These are phyloP conservation scores for Cryphonectria parasitica DNA, from an alignment of 2,329 filamentous ascomycete species.

Conservation along the genomic window DNA sequence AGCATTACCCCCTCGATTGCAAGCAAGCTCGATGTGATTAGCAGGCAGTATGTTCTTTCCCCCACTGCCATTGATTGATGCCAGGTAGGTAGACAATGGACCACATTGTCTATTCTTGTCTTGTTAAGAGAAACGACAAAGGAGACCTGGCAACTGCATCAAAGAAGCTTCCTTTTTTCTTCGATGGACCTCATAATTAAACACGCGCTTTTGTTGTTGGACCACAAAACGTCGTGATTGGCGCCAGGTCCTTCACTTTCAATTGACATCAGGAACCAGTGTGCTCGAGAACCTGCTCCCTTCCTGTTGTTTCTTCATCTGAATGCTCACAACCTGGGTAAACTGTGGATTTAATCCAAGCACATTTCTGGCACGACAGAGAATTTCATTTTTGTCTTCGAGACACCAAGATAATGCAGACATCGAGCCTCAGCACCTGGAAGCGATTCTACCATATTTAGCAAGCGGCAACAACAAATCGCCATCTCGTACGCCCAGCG, in stretches of 20 bases:
- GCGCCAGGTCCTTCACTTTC: background rate
- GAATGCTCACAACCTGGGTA: background rate
- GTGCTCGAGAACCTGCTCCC: background rate
- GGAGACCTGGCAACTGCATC: background rate
- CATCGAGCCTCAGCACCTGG: background rate
- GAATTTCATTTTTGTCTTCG: background rate
- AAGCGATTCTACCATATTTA: background rate
- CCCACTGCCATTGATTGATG: background rate
- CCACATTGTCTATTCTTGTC: background rate
- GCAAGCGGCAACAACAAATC: background rate
- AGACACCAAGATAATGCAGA: background rate
- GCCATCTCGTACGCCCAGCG: background rate
- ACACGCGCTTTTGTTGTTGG: slow-evolving; percentile 6
- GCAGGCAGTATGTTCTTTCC: background rate
- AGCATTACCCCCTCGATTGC: background rate
- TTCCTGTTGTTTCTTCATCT: background rate
- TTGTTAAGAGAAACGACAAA: background rate
- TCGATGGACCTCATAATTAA: background rate
- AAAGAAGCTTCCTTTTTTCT: background rate
- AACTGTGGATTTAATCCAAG: background rate
- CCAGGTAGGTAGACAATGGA: background rate
- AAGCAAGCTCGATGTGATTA: background rate
- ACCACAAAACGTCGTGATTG: slow-evolving; percentile 11
- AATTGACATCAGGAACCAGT: background rate
- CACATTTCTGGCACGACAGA: background rate